A percentile compares a stretch with the other conserved stretches of the same genome.
phyloP scores from a whole-genome alignment of 2,329 filamentous ascomycete genomes.

The Scedosporium aurantiacum region DNA sequence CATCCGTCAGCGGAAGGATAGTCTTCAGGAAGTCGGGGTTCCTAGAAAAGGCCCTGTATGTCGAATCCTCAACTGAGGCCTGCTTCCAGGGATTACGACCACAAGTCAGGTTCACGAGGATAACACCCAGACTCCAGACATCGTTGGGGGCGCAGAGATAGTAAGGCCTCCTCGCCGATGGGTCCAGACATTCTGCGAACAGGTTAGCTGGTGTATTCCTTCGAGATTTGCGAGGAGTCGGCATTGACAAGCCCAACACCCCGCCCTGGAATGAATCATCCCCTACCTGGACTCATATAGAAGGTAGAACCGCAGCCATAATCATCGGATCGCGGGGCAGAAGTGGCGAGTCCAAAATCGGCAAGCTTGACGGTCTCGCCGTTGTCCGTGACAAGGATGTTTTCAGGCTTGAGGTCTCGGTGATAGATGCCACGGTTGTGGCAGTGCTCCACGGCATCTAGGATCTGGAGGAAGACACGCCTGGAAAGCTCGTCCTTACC shows the following conservation, averaged over 20 bases:
- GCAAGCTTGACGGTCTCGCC: constrained; percentile 89
- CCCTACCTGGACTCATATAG: constrained; percentile 97
- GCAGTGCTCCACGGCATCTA: constrained; percentile 94
- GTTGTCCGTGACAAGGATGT: constrained; percentile 82
- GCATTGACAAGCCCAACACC: constrained; percentile 1
- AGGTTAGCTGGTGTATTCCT: not conserved
- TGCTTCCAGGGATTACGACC: constrained; percentile 99
- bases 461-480: constrained; percentile 82
- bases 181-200: constrained; percentile 72
- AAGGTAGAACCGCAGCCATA: constrained; percentile 98
- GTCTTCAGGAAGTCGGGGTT: constrained; percentile 81
- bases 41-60: constrained; percentile 81
- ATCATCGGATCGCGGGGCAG: constrained; percentile 73
- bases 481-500: constrained; percentile 83
- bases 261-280: not conserved
- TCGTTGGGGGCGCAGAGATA: constrained; percentile 94
- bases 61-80: constrained; percentile 84
- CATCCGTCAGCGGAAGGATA: constrained; percentile 81
- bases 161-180: constrained; percentile 59
- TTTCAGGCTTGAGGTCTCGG: constrained; percentile 95
- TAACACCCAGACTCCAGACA: constrained; percentile 96
- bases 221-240: not conserved
- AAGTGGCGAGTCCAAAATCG: constrained; percentile 92
- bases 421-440: constrained; percentile 92
- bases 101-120: constrained; percentile 93